Base-by-base conservation (phyloP, 371 early-diverging fungal genomes). In the Saksenaea oblongispora region DNA sequence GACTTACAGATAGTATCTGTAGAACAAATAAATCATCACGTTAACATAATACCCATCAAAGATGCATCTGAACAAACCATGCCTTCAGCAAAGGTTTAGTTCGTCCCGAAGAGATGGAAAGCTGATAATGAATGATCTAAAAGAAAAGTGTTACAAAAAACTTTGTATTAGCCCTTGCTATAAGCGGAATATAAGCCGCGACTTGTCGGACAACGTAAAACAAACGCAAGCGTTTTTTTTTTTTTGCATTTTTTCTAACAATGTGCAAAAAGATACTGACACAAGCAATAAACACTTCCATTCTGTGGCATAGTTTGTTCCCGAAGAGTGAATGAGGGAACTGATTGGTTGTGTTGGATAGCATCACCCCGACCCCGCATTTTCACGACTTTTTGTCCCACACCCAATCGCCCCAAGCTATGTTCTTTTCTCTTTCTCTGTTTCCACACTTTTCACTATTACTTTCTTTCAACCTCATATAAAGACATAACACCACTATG, bases 311-410 rank as follows among this genome's bases (percentile, higher is more conserved):
- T 31, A 31, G 2, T 7, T 7, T 31, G 7, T 39, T 39, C 39
- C 18, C 9, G 22, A 10, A 22, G 22, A 18, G 17, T 47, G 22
- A 47, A 22, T 8, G 11, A 47, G 22, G 10, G 8, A 47, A 47
- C 3, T 47, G 51, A 22, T 47, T 47, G 51, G 51, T 47, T 47
- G 51, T 22, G 51, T 60, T 56, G 51, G 66, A 65, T 51, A 65
- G 14, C 51, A 47, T 22, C 10, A 39, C 24, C 51, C 51, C 51
- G 51, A 47, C 51, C 51, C 51, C 51, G 51, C 51, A 47, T 47
- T 47, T 22, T 47, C 22, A 3, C n/a, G 18, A 22, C 5, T 10
- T 10, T 22, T 47, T 47, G 51, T 47, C 51, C n/a, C 24, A 47
- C 51, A 47, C 24, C 22, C 5, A 17, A 18, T 8, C 22, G 17